Base-by-base conservation (phyloP, 208 protist genomes). In the Angomonas desouzai region DNA sequence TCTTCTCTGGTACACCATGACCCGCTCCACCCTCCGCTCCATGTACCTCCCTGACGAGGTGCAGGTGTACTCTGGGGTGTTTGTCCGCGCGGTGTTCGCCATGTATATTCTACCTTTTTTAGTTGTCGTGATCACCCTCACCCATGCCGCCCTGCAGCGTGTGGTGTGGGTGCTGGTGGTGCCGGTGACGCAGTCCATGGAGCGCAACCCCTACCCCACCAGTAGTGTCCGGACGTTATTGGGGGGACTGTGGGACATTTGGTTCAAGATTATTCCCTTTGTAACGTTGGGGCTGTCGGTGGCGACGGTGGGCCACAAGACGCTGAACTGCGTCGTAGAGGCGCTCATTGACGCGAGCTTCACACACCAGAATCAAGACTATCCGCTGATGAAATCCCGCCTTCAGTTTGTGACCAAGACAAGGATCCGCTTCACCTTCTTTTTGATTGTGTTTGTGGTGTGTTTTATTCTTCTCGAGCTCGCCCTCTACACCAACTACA, bases 91-190 rank as follows among this genome's bases (percentile, higher is more conserved):
- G 13, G 48, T 91, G 27, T 92, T 94, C 64, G 71, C 72, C 27
- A 25, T 89, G 11, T 94, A 91, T 68, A 86, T 92, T 68, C 64
- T 94, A 30, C 84, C 89, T 20, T 66, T 73, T 36, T 69, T 94
- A 1, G 75, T 68, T 1, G 63, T 92, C 23, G 67, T 84, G 32
- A 13, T 91, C 22, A 79, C 85, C 4, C 60, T 91, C 29, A 94
- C 89, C 28, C 89, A 94, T 66, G 89, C 82, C 55, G 83, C 73
- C 3, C 74, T 94, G 57, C 72, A 91, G 76, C 81, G 81, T 20
- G 77, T 94, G 61, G 89, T 92, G 29, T 94, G 85, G 83, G 77
- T 89, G 27, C 73, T 92, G 23, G 79, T 94, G 34, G 72, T 92
- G 51, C 89, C 89, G 20, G 76, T 92, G 20, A 79, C 79, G 45